Evolutionary conservation across 2,329 filamentous ascomycete genomes (phyloP).

Genomic region (Truncatella angustata): DNA sequence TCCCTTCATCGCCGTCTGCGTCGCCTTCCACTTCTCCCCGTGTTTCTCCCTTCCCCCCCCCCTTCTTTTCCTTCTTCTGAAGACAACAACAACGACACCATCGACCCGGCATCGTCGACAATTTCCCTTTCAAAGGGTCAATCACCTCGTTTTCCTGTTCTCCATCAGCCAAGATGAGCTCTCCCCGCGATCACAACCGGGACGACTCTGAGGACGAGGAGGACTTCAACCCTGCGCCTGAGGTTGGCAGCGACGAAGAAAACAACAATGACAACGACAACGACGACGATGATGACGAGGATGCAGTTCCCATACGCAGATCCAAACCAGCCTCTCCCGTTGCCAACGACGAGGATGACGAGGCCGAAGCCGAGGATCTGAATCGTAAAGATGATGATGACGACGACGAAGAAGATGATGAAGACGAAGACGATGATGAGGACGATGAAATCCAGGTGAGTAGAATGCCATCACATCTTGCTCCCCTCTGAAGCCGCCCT

Average conservation of each 20-base stretch:
- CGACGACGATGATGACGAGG: slow-evolving; percentile 27
- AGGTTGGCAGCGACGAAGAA: slow-evolving; percentile 72
- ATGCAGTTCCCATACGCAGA: slow-evolving; percentile 20
- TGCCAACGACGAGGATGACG: slow-evolving; percentile 47
- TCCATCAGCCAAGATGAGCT: slow-evolving; percentile 40
- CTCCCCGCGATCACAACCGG: slow-evolving; percentile 46
- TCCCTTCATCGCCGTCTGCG: background rate
- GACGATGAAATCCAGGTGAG: slow-evolving; percentile 65
- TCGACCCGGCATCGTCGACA: background rate
- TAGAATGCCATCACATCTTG: no score
- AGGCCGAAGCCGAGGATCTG: slow-evolving; percentile 34
- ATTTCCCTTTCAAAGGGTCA: no score
- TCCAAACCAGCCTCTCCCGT: slow-evolving; percentile 21
- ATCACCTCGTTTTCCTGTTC: background rate
- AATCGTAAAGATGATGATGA: slow-evolving; percentile 50
- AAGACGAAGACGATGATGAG: slow-evolving; percentile 58
- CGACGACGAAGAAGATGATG: slow-evolving; percentile 44
- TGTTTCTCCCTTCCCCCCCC: no score
- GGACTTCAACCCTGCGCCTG: slow-evolving; percentile 83
- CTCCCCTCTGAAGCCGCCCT: no score
- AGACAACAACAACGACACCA: no score
- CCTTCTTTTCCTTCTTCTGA: no score
- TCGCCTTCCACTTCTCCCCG: background rate
- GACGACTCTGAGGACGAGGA: slow-evolving; percentile 72
- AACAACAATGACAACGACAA: slow-evolving; percentile 36